Percentiles rank a stretch among this genome's conserved stretches.
Evolutionary conservation across 164 flowering plant species (phyloP).

Genomic region (Cinnamomum micranthum): DNA sequence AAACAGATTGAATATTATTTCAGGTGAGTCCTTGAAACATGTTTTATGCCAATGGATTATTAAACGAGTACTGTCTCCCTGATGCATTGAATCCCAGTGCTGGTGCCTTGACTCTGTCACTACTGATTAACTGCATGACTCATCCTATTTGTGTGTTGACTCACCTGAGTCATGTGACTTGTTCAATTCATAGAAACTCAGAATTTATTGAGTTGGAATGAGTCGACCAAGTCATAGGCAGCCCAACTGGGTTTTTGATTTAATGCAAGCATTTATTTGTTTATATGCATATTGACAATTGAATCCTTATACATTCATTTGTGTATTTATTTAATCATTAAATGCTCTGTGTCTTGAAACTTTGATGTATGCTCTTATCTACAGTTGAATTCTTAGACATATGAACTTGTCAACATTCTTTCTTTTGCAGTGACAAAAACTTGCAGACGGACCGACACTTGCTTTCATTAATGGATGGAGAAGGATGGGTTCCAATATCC

Average conservation of each 20-base stretch:
- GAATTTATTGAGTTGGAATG: no score
- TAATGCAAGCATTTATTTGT: background rate
- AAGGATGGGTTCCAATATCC: slow-evolving; percentile 87
- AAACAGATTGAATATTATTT: slow-evolving; percentile 94
- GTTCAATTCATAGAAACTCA: no score
- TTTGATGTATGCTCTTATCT: background rate
- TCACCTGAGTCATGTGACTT: no score
- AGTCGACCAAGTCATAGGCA: background rate
- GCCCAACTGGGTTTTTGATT: background rate
- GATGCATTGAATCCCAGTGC: no score
- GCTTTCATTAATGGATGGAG: slow-evolving; percentile 69
- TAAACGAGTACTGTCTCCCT: no score
- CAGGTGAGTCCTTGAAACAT: slow-evolving; percentile 46
- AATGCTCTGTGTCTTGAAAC: background rate
- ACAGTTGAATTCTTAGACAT: background rate
- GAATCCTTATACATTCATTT: no score
- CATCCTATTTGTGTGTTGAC: no score
- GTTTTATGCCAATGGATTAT: background rate
- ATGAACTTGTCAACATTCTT: slow-evolving; percentile 3
- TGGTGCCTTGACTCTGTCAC: no score
- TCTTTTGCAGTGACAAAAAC: slow-evolving; percentile 72
- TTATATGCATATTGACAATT: background rate
- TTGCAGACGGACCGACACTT: slow-evolving; percentile 64
- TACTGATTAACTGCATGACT: no score
- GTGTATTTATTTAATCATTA: no score